These are phyloP conservation scores for Phaseolus coccineus DNA, from an alignment of 331 rosid species.

Conservation along the genomic window DNA sequence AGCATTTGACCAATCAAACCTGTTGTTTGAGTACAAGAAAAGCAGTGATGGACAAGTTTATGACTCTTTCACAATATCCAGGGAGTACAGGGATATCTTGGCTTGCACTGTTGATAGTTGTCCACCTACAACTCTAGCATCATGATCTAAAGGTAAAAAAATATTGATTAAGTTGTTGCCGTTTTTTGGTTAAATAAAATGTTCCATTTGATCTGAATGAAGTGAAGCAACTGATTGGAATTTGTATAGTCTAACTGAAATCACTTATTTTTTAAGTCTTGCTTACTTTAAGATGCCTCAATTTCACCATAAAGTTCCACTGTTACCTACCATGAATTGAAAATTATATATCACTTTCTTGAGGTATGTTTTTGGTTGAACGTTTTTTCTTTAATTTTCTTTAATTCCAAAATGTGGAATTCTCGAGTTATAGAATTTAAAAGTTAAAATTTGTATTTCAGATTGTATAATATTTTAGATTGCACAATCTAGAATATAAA, in stretches of 20 bases:
- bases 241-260: neutral
- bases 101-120: slow-evolving; percentile 76
- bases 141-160: slow-evolving; percentile 43
- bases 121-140: slow-evolving; percentile 65
- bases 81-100: slow-evolving; percentile 76
- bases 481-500: too few species aligned
- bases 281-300: neutral
- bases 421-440: too few species aligned
- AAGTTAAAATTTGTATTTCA: too few species aligned
- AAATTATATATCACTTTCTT: neutral
- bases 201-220: slow-evolving; percentile 14
- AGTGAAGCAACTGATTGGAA: slow-evolving; percentile 1
- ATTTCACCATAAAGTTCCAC: neutral
- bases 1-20: slow-evolving; percentile 76
- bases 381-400: too few species aligned
- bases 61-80: slow-evolving; percentile 71
- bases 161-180: slow-evolving; percentile 1
- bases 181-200: slow-evolving; percentile 37
- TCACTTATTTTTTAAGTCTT: neutral
- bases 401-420: too few species aligned
- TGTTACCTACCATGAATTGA: neutral
- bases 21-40: slow-evolving; percentile 85
- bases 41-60: slow-evolving; percentile 82
- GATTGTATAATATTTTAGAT: too few species aligned
- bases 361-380: neutral